Conservation (phyloP, 2,329 filamentous ascomycete species). For the Ophidiomyces ophidiicola region DNA sequence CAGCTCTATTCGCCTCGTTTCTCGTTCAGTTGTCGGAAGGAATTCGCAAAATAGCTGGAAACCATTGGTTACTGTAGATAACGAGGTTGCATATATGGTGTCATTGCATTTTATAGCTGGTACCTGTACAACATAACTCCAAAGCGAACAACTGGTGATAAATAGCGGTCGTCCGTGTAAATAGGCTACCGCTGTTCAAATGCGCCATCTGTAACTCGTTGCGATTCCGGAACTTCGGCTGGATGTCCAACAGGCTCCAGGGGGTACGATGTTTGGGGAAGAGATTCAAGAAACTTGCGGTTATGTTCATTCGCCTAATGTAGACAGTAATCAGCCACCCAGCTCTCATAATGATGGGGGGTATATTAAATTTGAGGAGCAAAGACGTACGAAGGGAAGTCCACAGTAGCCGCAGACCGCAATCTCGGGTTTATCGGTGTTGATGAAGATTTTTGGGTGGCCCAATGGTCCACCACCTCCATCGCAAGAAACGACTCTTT, state of each 20-base stretch:
- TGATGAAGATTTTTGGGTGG: slow-evolving; percentile 93
- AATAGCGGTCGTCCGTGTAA: slow-evolving; percentile 14
- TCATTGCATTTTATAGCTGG: neutral
- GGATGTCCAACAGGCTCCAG: slow-evolving; percentile 50
- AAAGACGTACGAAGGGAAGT: slow-evolving; percentile 65
- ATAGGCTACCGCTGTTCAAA: slow-evolving; percentile 47
- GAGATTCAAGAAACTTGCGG: slow-evolving; percentile 68
- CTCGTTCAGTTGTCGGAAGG: too few species aligned
- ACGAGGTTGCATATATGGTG: too few species aligned
- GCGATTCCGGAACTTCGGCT: slow-evolving; percentile 47
- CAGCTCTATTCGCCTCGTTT: too few species aligned
- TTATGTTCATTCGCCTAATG: slow-evolving; percentile 77
- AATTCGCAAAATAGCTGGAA: too few species aligned
- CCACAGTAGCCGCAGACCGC: slow-evolving; percentile 85
- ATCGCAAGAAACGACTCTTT: slow-evolving; percentile 72
- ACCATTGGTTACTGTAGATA: too few species aligned
- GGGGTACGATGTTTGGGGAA: slow-evolving; percentile 70
- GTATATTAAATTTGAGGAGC: slow-evolving; percentile 13
- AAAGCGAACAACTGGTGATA: neutral
- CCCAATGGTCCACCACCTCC: slow-evolving; percentile 82
- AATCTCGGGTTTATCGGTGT: slow-evolving; percentile 94
- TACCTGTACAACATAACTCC: slow-evolving; percentile 7
- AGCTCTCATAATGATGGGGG: neutral
- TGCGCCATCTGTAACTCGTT: slow-evolving; percentile 47
- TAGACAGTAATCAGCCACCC: slow-evolving; percentile 9